These are phyloP conservation scores for Porcisia deanei DNA, from an alignment of 208 protist species.

Conservation along the genomic window DNA sequence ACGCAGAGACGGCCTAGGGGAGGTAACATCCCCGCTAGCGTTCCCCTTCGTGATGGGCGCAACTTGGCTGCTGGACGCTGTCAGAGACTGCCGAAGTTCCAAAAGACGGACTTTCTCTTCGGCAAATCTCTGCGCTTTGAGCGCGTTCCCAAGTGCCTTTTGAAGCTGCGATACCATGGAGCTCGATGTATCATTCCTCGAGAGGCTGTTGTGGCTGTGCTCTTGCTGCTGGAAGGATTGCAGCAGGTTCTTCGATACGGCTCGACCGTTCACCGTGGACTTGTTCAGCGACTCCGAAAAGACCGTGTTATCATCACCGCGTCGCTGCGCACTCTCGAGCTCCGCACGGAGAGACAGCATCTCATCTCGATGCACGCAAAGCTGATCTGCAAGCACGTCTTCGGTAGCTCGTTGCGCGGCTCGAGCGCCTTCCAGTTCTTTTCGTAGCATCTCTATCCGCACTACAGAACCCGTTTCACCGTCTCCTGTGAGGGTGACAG, in stretches of 20 bases:
- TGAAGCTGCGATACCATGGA: conserved; percentile 20
- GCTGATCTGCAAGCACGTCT: conserved; percentile 20
- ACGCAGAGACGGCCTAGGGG: conserved; percentile 25
- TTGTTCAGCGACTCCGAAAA: background rate
- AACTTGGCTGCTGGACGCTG: background rate
- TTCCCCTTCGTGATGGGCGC: background rate
- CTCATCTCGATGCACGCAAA: conserved; percentile 18
- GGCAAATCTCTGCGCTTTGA: conserved; percentile 30
- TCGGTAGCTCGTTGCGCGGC: conserved; percentile 23
- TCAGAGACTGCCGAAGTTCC: conserved; percentile 28
- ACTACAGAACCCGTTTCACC: background rate
- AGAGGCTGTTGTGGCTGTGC: background rate
- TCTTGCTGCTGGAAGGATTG: conserved; percentile 27
- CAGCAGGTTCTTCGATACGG: conserved; percentile 14
- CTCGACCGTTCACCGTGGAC: conserved; percentile 1
- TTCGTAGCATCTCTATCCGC: background rate
- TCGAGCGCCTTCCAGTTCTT: conserved; percentile 12
- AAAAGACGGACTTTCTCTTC: conserved; percentile 36
- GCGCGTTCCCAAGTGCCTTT: conserved; percentile 20
- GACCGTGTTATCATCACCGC: background rate
- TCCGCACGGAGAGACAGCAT: conserved; percentile 22
- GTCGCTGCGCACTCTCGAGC: conserved; percentile 17
- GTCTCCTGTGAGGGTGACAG: background rate
- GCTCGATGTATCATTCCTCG: background rate
- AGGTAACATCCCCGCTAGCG: conserved; percentile 17